A percentile compares a stretch with the other conserved stretches of the same genome.
phyloP scores from a whole-genome alignment of 2,329 filamentous ascomycete species.

The Penicillium sp. region DNA sequence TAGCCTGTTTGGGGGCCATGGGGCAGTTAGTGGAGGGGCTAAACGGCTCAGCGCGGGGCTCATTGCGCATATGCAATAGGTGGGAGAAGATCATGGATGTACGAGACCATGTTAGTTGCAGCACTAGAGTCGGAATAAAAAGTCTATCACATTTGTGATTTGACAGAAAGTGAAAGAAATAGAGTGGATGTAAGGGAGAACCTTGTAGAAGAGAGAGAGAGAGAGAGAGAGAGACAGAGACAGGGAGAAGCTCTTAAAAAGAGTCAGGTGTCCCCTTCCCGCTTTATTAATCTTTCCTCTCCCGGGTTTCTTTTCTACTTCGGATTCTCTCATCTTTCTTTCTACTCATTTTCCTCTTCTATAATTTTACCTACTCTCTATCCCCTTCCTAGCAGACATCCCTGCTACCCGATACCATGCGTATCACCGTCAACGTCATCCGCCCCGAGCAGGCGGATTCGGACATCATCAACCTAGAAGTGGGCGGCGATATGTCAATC shows the following conservation, averaged over 20 bases:
- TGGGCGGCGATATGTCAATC: slow-evolving; percentile 78
- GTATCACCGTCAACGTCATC: slow-evolving; percentile 81
- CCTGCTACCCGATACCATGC: slow-evolving; percentile 56
- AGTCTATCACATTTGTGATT: slow-evolving; percentile 1
- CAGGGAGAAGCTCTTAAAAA: background rate
- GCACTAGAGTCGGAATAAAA: background rate
- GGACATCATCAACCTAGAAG: slow-evolving; percentile 77
- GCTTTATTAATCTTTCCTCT: slow-evolving; percentile 6
- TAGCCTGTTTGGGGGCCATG: background rate
- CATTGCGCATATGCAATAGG: slow-evolving; percentile 6
- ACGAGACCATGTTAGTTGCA: slow-evolving; percentile 1
- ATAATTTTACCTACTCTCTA: background rate
- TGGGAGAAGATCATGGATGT: slow-evolving; percentile 1
- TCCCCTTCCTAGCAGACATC: background rate
- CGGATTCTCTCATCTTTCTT: background rate
- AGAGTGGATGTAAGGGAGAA: slow-evolving; percentile 11
- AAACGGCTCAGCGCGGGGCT: slow-evolving; percentile 5
- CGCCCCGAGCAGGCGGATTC: slow-evolving; percentile 66
- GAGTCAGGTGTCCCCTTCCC: slow-evolving; percentile 10
- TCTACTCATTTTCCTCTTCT: background rate
- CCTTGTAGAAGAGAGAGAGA: background rate
- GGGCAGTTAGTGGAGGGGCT: slow-evolving; percentile 1
- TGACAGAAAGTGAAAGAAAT: background rate
- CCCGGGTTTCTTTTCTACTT: background rate
- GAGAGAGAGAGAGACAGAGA: background rate